Base-by-base conservation (phyloP, 345 rosid species). In the Xanthoceras sorbifolium region DNA sequence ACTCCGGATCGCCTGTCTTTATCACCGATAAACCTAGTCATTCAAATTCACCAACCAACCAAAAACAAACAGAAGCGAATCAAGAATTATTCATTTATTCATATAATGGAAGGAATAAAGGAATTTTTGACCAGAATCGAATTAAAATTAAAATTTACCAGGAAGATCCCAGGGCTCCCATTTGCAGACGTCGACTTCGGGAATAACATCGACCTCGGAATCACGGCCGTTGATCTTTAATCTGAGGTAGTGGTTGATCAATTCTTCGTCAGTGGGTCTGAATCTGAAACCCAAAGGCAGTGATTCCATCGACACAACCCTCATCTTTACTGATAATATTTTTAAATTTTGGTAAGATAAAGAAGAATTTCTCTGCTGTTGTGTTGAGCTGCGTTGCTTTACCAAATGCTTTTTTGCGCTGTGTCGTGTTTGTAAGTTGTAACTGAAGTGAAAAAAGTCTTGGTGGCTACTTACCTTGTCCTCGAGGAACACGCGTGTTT, bases 141-240 rank as follows among this genome's bases (percentile, higher is more conserved):
- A 75, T 36, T 20, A 74, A 54, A 76, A 3, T 20, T 0, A 20
- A 1, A 55, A 66, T 72, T 67, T 74, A 91, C 97, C 90, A 68
- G 99, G 97, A 69, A 95, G 87, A 84, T 95, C 98, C 98, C 99
- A 95, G 64, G 99, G 98, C 82, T 95, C 97, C 90, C 92, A 87
- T 84, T 89, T 93, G 90, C 99, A 95, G 70, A 95, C 88, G 76
- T 95, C 99, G 73, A 95, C 76, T 79, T 93, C 99, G 23, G 88
- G 91, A 66, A 95, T 89, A 42, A 95, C 92, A 44, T 89, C 73
- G 26, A 95, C 96, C 75, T 93, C 93, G 42, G 90, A 87, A 84
- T 89, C 78, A 72, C 89, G 93, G 64, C 99, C 93, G 87, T 95
- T 91, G 86, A 95, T 95, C 89, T 90, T 93, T 75, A 81, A 80